phyloP scores from a whole-genome alignment of 2,329 filamentous ascomycete genomes.

The Hansfordia pulvinata region DNA sequence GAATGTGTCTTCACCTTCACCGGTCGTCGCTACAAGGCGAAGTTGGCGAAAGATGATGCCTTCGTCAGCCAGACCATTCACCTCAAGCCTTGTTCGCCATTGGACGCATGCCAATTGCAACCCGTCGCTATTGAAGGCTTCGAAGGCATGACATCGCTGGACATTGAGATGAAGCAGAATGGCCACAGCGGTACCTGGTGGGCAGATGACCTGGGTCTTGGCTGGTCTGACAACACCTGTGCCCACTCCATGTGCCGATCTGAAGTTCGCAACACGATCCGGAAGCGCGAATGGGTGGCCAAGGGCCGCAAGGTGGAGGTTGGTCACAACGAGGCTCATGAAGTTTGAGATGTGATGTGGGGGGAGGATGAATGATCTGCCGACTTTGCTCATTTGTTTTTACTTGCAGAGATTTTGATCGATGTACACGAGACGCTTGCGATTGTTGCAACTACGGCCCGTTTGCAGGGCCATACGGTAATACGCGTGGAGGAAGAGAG shows the following conservation, averaged over 20 bases:
- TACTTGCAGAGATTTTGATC: no score
- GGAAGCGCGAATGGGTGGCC: slow-evolving; percentile 3
- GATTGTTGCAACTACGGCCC: no score
- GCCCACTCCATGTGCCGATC: slow-evolving; percentile 22
- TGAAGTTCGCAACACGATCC: slow-evolving; percentile 14
- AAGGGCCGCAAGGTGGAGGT: slow-evolving; percentile 2
- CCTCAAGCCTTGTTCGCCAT: slow-evolving; percentile 10
- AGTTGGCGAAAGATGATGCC: slow-evolving; percentile 4
- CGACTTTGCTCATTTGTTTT: no score
- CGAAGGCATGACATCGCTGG: slow-evolving; percentile 17
- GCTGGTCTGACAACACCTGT: slow-evolving; percentile 28
- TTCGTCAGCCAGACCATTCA: slow-evolving; percentile 7
- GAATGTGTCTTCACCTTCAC: slow-evolving; percentile 16
- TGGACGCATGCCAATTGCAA: slow-evolving; percentile 9
- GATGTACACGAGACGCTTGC: no score
- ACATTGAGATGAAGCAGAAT: slow-evolving; percentile 24
- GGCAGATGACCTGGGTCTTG: slow-evolving; percentile 28
- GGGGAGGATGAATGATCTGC: no score
- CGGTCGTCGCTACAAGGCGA: slow-evolving; percentile 10
- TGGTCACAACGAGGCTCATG: no score
- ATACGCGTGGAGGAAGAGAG: no score
- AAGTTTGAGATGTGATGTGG: slow-evolving; percentile 8
- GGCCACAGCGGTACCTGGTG: slow-evolving; percentile 26
- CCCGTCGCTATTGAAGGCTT: slow-evolving; percentile 10
- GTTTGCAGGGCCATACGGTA: no score